These are phyloP conservation scores for Nitzschia sp. DNA, from an alignment of 108 stramenopile species.

Conservation along the genomic window DNA sequence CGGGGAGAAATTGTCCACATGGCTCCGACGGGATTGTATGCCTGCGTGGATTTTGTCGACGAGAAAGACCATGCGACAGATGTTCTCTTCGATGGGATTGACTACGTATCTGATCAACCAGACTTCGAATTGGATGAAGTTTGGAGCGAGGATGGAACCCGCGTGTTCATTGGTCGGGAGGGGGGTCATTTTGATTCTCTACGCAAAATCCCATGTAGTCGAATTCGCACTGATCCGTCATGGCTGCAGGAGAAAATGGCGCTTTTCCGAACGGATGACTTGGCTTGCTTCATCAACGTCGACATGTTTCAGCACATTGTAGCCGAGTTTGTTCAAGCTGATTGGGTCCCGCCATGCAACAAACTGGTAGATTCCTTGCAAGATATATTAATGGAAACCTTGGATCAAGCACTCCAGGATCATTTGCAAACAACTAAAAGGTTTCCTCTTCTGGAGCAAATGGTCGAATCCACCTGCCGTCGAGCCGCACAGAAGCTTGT, in stretches of 20 bases:
- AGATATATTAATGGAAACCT: constrained; percentile 7
- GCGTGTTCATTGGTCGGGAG: constrained; percentile 55
- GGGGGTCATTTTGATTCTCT: constrained; percentile 49
- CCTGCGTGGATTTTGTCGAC: constrained; percentile 44
- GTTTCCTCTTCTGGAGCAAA: constrained; percentile 27
- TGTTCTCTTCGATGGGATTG: constrained; percentile 47
- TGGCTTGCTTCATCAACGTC: constrained; percentile 69
- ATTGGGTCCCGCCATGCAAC: constrained; percentile 57
- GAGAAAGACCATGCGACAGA: constrained; percentile 32
- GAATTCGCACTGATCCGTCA: constrained; percentile 54
- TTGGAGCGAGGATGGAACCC: constrained; percentile 45
- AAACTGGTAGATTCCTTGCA: constrained; percentile 18
- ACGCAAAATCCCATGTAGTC: constrained; percentile 38
- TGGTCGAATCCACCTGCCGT: constrained; percentile 29
- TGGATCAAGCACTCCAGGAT: background rate
- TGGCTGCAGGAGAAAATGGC: constrained; percentile 60
- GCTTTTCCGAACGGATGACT: constrained; percentile 58
- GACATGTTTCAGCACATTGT: constrained; percentile 66
- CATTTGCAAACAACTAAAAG: constrained; percentile 16
- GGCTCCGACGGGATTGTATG: constrained; percentile 23
- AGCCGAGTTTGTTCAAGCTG: constrained; percentile 57
- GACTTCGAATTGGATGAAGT: constrained; percentile 45
- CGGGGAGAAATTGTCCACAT: constrained; percentile 51
- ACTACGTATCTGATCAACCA: constrained; percentile 22
- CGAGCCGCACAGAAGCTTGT: constrained; percentile 29